Base-by-base conservation (phyloP, 2,329 filamentous ascomycete species). In the Aureobasidium mangrovei region DNA sequence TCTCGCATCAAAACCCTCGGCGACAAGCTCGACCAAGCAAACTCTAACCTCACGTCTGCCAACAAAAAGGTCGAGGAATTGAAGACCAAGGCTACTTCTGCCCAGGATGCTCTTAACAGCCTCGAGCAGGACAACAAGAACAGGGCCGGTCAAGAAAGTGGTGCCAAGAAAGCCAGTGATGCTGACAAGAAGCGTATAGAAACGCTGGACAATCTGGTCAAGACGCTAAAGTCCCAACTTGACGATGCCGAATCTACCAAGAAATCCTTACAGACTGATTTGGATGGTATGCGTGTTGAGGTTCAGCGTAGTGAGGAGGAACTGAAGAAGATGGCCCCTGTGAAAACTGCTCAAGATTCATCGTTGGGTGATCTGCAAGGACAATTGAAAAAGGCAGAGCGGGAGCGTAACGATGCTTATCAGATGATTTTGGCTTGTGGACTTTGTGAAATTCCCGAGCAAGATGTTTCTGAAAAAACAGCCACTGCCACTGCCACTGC, bases 131-230 rank as follows among this genome's bases (percentile, higher is more conserved):
- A 71, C n/a, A 64, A 79, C 10, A 72, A 72, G 56, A 73, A 77
- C 60, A 70, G 12, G 7, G 43, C 29, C n/a, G 31, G 7, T n/a
- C 43, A 42, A 36, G 53, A 54, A 6, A 39, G 32, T 7, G 26
- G 7, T 18, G 28, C 38, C 27, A 54, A 54, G 43, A 46, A 48
- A 10, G 29, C 28, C 9, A 71, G 73, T 39, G 60, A 60, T 38
- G 35, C 40, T 27, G 72, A 70, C 46, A 74, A 80, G 58, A 82
- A 81, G 67, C 74, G 75, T 18, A 66, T 65, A 28, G 72, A 74
- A 28, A 79, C 79, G 0, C 66, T 82, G 48, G 77, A 80, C 54
- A 70, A 72, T n/a, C 64, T 83, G 24, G 74, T 83, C 35, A 73
- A 73, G n/a, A 77, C 68, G 32, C 67, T 83, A 26, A 74, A 75